Evolutionary conservation across 2,329 filamentous ascomycete genomes (phyloP).

Genomic region (Dichotomopilus funicola): DNA sequence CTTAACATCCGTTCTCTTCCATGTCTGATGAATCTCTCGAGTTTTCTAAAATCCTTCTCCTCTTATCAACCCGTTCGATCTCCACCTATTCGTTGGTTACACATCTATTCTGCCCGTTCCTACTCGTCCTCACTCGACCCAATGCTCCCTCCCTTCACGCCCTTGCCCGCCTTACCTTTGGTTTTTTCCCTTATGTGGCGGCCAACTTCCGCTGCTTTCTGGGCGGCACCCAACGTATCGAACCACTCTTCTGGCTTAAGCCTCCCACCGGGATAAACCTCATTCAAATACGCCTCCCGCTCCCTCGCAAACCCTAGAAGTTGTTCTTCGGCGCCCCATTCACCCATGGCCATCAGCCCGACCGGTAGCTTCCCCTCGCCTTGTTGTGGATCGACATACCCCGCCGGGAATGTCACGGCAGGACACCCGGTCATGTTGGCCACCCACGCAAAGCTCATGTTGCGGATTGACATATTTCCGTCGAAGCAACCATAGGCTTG

Average conservation of each 20-base stretch:
- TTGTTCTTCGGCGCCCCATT: slow-evolving; percentile 61
- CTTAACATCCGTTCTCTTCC: too few relatives aligned
- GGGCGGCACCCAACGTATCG: slow-evolving; percentile 44
- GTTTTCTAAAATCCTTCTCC: too few relatives aligned
- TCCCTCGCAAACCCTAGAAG: slow-evolving; percentile 55
- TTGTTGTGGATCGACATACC: slow-evolving; percentile 55
- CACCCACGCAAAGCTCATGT: slow-evolving; percentile 81
- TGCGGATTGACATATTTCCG: slow-evolving; percentile 63
- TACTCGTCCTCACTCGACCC: too few relatives aligned
- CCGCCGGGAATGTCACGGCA: slow-evolving; percentile 66
- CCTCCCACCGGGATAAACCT: slow-evolving; percentile 42
- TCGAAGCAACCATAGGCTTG: slow-evolving; percentile 68
- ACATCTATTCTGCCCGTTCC: too few relatives aligned
- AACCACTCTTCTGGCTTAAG: slow-evolving; percentile 49
- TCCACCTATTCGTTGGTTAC: too few relatives aligned
- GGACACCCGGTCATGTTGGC: slow-evolving; percentile 79
- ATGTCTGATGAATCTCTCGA: too few relatives aligned
- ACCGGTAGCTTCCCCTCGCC: slow-evolving; percentile 55
- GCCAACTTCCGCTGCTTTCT: slow-evolving; percentile 17
- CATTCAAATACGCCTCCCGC: slow-evolving; percentile 49
- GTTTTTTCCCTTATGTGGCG: not conserved
- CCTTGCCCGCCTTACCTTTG: too few relatives aligned
- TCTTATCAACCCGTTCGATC: too few relatives aligned
- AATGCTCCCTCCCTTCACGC: too few relatives aligned
- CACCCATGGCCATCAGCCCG: slow-evolving; percentile 56